Base-by-base conservation (phyloP, 371 early-diverging fungal genomes). In the Dinochytrium kinnereticum region DNA sequence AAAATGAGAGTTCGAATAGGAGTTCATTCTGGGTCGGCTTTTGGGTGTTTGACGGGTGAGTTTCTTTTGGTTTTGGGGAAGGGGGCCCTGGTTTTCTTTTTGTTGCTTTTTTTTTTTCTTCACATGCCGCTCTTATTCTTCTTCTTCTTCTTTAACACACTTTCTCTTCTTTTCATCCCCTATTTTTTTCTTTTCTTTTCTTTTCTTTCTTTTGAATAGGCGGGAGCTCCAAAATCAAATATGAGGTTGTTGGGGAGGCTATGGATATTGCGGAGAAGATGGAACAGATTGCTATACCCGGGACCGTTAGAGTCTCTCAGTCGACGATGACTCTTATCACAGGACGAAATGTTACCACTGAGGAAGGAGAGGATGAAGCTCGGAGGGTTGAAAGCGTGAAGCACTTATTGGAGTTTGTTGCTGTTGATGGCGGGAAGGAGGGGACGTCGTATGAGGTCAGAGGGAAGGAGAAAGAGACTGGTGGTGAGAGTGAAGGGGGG, bases 41-140 rank as follows among this genome's bases (percentile, higher is more conserved):
- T 49, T 30, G 68, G 68, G 5, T 68, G 36, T 44, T 17, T 68
- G 51, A 68, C 51, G 13, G 68, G 68, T 64, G 64, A 34, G 37
- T 44, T 44, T 7, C n/a, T n/a, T n/a, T n/a, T n/a, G n/a, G n/a
- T n/a, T n/a, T n/a, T n/a, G n/a, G n/a, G n/a, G n/a, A n/a, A n/a
- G n/a, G n/a, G n/a, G n/a, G n/a, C n/a, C n/a, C n/a, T n/a, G n/a
- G n/a, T n/a, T n/a, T n/a, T n/a, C n/a, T n/a, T n/a, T n/a, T n/a
- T n/a, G n/a, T n/a, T n/a, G n/a, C n/a, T n/a, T n/a, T n/a, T n/a
- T n/a, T n/a, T n/a, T n/a, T n/a, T n/a, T n/a, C n/a, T n/a, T n/a
- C n/a, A n/a, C n/a, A n/a, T n/a, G n/a, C n/a, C n/a, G n/a, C n/a
- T n/a, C n/a, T n/a, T n/a, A n/a, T n/a, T n/a, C n/a, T n/a, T n/a